phyloP scores from a whole-genome alignment of 2,329 filamentous ascomycete genomes.

The Aspergillus fructus region DNA sequence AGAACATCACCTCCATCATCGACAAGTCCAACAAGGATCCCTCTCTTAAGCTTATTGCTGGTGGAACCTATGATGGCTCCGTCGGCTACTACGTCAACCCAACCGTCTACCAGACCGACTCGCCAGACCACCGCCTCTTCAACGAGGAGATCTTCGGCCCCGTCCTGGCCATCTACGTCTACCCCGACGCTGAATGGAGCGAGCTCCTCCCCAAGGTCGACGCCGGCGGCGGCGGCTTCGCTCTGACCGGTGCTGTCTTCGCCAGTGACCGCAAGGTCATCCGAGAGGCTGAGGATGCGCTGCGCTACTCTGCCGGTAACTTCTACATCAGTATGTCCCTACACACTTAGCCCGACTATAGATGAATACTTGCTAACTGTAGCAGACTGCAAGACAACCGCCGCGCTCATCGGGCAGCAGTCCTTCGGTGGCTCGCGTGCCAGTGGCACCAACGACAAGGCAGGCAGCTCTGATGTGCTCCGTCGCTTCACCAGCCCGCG shows the following conservation, averaged over 20 bases:
- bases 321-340: constrained; percentile 36
- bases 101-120: constrained; percentile 74
- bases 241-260: constrained; percentile 45
- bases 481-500: constrained; percentile 66
- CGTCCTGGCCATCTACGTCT: constrained; percentile 71
- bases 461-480: constrained; percentile 64
- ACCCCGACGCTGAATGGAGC: constrained; percentile 60
- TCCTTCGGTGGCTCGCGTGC: constrained; percentile 68
- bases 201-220: constrained; percentile 42
- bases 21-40: constrained; percentile 73
- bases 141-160: constrained; percentile 81
- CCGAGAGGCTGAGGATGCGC: constrained; percentile 34
- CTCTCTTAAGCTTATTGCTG: constrained; percentile 70
- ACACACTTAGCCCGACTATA: too few relatives aligned
- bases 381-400: constrained; percentile 52
- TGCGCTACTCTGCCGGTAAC: constrained; percentile 41
- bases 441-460: constrained; percentile 73
- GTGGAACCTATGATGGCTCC: constrained; percentile 73
- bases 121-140: constrained; percentile 72
- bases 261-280: constrained; percentile 38
- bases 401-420: constrained; percentile 70
- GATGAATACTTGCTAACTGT: too few relatives aligned
- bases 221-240: constrained; percentile 52
- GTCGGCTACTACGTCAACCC: constrained; percentile 83
- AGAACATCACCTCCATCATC: constrained; percentile 74